Conservation (phyloP, 352 stramenopile genomes). For the Paralagenidium karlingii region DNA sequence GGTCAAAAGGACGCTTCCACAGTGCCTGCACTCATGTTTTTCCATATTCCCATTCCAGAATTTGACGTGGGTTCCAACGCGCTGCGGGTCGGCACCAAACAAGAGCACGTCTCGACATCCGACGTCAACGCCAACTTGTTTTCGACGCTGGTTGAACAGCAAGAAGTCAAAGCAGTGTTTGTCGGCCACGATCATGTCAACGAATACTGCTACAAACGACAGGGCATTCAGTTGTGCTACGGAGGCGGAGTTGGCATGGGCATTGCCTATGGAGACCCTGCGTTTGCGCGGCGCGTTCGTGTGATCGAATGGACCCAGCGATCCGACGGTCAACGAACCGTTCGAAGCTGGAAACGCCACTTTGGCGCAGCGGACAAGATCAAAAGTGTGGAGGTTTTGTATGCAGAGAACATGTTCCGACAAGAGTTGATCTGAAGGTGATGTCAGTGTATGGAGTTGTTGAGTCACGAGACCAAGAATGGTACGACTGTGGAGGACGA, state of each 20-base stretch:
- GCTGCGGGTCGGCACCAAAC: conserved; percentile 12
- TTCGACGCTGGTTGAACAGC: conserved; percentile 21
- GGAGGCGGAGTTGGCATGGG: conserved; percentile 35
- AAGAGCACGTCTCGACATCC: conserved; percentile 20
- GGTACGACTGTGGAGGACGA: too few relatives aligned
- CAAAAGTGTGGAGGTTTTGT: too few relatives aligned
- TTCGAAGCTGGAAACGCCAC: conserved; percentile 18
- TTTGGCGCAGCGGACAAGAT: not conserved
- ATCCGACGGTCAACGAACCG: conserved; percentile 6
- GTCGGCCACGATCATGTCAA: conserved; percentile 49
- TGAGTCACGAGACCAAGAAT: too few relatives aligned
- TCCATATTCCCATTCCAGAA: conserved; percentile 46
- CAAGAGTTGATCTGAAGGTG: too few relatives aligned
- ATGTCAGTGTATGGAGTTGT: too few relatives aligned
- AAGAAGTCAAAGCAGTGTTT: conserved; percentile 49
- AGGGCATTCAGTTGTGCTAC: conserved; percentile 43
- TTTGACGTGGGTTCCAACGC: conserved; percentile 11
- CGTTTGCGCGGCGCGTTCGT: conserved; percentile 26
- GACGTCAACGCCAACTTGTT: conserved; percentile 28
- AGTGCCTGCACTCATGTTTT: conserved; percentile 47
- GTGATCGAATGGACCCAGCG: conserved; percentile 42
- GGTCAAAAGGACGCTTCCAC: conserved; percentile 2
- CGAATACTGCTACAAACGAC: conserved; percentile 33
- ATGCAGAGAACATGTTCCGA: too few relatives aligned
- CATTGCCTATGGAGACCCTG: conserved; percentile 12